Percentiles rank a stretch among this genome's conserved stretches.
Conservation (phyloP, 2,329 filamentous ascomycete genomes). For the Sclerotinia minor region DNA sequence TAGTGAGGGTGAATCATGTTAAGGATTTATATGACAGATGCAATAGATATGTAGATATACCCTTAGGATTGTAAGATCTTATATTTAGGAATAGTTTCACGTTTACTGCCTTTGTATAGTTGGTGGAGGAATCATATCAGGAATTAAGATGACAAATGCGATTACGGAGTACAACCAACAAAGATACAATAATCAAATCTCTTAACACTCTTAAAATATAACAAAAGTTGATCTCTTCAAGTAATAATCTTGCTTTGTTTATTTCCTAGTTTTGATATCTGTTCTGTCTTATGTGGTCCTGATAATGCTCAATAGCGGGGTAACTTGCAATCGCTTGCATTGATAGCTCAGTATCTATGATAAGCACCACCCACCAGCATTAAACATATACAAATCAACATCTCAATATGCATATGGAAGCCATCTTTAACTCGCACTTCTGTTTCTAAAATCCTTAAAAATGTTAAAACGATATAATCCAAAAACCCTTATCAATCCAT, state of each 20-base stretch:
- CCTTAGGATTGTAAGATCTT: too few relatives aligned
- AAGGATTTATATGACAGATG: too few relatives aligned
- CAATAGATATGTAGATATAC: too few relatives aligned
- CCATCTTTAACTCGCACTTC: not conserved
- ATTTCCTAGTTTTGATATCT: not conserved
- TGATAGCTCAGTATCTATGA: not conserved
- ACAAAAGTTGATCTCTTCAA: not conserved
- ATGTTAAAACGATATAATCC: not conserved
- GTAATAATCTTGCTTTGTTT: not conserved
- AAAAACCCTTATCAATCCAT: conserved; percentile 18
- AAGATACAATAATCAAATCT: too few relatives aligned
- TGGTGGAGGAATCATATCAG: too few relatives aligned
- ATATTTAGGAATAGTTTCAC: too few relatives aligned
- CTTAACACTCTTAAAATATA: not conserved
- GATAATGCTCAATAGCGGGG: conserved; percentile 7
- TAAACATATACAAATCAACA: not conserved
- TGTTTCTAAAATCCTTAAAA: not conserved
- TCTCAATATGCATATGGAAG: not conserved
- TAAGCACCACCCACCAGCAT: not conserved
- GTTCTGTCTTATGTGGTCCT: not conserved
- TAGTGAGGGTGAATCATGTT: too few relatives aligned
- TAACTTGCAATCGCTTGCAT: not conserved
- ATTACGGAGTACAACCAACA: too few relatives aligned
- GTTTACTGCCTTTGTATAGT: too few relatives aligned
- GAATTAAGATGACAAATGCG: too few relatives aligned